Percentiles rank a stretch among this genome's conserved stretches.
Conservation (phyloP, 1,139 yeast species). For the Schwanniomyces etchellsii region DNA sequence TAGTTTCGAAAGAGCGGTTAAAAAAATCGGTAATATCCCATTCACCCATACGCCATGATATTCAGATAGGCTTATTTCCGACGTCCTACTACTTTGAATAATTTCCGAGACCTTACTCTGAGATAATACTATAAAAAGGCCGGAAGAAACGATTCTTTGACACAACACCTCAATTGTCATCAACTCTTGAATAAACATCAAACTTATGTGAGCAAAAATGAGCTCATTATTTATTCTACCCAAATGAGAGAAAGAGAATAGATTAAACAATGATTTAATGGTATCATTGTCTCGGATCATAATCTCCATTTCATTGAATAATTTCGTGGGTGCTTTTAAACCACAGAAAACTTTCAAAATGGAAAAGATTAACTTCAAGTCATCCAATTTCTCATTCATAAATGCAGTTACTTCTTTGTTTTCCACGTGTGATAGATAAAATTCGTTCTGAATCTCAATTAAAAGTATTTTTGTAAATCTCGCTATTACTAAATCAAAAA, state of each 20-base stretch:
- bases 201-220: conserved; percentile 66
- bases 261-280: conserved; percentile 54
- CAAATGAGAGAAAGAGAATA: conserved; percentile 65
- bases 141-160: conserved; percentile 56
- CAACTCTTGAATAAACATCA: conserved; percentile 67
- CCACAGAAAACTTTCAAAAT: conserved; percentile 53
- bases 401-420: conserved; percentile 23
- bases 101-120: conserved; percentile 69
- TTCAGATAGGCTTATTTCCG: conserved; percentile 43
- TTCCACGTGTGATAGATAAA: conserved; percentile 31
- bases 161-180: conserved; percentile 61
- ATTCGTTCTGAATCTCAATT: conserved; percentile 53
- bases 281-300: conserved; percentile 56
- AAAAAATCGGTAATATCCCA: conserved; percentile 67
- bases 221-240: conserved; percentile 59
- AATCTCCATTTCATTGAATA: conserved; percentile 48
- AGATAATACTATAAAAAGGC: conserved; percentile 62
- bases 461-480: conserved; percentile 53
- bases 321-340: conserved; percentile 44
- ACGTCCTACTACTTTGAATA: conserved; percentile 62
- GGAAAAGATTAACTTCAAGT: conserved; percentile 57
- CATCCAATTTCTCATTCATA: conserved; percentile 50
- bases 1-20: conserved; percentile 55
- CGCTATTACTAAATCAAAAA: conserved; percentile 55
- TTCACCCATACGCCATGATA: conserved; percentile 77